phyloP scores from a whole-genome alignment of 768 basidiomycete genomes.

The Imleria badia region DNA sequence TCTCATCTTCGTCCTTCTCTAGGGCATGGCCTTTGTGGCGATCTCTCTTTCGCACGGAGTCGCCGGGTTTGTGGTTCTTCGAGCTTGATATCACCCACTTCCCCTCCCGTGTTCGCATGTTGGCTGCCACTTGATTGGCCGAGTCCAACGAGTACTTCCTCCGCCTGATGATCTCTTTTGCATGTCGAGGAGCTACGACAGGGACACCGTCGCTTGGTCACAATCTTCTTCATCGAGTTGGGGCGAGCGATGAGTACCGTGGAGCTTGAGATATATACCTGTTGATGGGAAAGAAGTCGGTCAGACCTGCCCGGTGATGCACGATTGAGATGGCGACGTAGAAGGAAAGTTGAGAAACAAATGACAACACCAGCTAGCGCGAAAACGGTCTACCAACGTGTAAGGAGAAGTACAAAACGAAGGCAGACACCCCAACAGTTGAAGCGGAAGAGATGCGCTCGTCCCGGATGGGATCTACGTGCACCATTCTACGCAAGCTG shows the following conservation, averaged over 20 bases:
- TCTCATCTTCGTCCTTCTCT: constrained; percentile 46
- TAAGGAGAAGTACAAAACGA: constrained; percentile 19
- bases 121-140: constrained; percentile 50
- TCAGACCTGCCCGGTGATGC: neutral
- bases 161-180: constrained; percentile 84
- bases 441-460: constrained; percentile 21
- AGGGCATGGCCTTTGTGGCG: constrained; percentile 37
- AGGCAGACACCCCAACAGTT: constrained; percentile 7
- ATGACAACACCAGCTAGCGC: neutral
- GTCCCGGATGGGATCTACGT: constrained; percentile 24
- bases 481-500: constrained; percentile 23
- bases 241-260: constrained; percentile 95
- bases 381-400: constrained; percentile 1
- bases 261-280: constrained; percentile 98
- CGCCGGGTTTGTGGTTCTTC: constrained; percentile 53
- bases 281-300: constrained; percentile 21
- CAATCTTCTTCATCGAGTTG: constrained; percentile 98
- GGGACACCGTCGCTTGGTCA: constrained; percentile 97
- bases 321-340: neutral
- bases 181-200: constrained; percentile 61
- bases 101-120: constrained; percentile 36
- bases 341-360: neutral
- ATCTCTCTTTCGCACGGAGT: constrained; percentile 48
- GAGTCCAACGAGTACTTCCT: constrained; percentile 84
- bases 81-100: constrained; percentile 41